Evolutionary conservation across 1,139 yeast genomes (phyloP).

Genomic region (Insectozyma bohioensis): DNA sequence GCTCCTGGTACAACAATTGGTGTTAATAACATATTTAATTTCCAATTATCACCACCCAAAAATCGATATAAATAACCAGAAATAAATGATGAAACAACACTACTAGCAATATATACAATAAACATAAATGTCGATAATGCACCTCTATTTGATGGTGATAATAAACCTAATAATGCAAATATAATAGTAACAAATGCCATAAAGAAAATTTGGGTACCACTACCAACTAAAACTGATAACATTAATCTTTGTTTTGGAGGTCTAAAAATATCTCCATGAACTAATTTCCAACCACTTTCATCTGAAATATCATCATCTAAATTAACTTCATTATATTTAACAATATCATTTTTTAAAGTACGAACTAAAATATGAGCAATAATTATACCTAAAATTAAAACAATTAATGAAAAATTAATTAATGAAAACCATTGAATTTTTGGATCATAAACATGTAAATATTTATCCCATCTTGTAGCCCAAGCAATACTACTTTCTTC

Average conservation of each 20-base stretch:
- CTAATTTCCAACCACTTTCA: conserved; percentile 96
- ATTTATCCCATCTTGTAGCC: conserved; percentile 99
- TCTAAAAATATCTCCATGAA: conserved; percentile 94
- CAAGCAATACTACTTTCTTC: conserved; percentile 71
- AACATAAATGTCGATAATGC: conserved; percentile 89
- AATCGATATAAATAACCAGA: conserved; percentile 83
- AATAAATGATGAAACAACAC: conserved; percentile 81
- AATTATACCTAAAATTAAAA: conserved; percentile 70
- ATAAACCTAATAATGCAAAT: conserved; percentile 84
- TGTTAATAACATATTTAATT: conserved; percentile 75
- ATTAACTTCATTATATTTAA: conserved; percentile 85
- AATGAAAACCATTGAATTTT: conserved; percentile 95
- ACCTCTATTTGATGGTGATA: conserved; percentile 95
- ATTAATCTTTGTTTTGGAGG: conserved; percentile 72
- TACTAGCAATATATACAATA: conserved; percentile 74
- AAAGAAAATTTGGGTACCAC: conserved; percentile 80
- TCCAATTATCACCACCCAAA: conserved; percentile 93
- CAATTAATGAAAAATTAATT: conserved; percentile 79
- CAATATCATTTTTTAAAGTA: conserved; percentile 82
- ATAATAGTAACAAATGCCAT: conserved; percentile 75
- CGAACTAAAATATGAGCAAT: conserved; percentile 78
- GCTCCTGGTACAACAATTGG: conserved; percentile 84
- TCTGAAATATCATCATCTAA: conserved; percentile 86
- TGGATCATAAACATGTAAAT: conserved; percentile 87
- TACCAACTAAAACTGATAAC: conserved; percentile 79